phyloP scores from a whole-genome alignment of 768 basidiomycete genomes.

The Boletus rubescentipes region DNA sequence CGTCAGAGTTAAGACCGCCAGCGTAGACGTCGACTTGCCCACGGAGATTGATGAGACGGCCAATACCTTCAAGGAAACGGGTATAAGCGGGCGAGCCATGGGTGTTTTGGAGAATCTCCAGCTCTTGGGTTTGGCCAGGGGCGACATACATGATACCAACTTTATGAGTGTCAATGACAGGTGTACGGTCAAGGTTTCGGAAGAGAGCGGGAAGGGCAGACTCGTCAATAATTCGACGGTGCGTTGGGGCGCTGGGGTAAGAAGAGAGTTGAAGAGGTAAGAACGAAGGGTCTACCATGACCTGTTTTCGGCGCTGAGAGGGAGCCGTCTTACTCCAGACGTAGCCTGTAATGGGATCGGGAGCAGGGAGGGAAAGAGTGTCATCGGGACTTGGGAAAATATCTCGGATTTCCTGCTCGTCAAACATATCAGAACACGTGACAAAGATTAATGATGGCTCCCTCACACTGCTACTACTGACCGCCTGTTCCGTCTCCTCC shows the following conservation, averaged over 20 bases:
- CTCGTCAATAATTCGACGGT: slow-evolving; percentile 50
- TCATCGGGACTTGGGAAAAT: slow-evolving; percentile 6
- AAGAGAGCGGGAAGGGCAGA: slow-evolving; percentile 58
- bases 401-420: slow-evolving; percentile 24
- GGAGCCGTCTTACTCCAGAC: slow-evolving; percentile 88
- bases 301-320: slow-evolving; percentile 85
- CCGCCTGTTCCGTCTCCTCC: slow-evolving; percentile 15
- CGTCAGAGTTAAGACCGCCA: slow-evolving; percentile 86
- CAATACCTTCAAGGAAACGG: slow-evolving; percentile 88
- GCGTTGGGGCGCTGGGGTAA: slow-evolving; percentile 47
- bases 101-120: slow-evolving; percentile 83
- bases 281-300: slow-evolving; percentile 81
- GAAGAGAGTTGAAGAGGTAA: slow-evolving; percentile 85
- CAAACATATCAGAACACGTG: slow-evolving; percentile 5
- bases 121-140: slow-evolving; percentile 81
- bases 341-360: slow-evolving; percentile 79
- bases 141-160: slow-evolving; percentile 96
- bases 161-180: slow-evolving; percentile 97
- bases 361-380: slow-evolving; percentile 36
- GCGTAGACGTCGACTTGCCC: slow-evolving; percentile 92
- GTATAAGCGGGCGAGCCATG: slow-evolving; percentile 96
- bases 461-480: slow-evolving; percentile 10
- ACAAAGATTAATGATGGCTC: not conserved
- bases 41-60: slow-evolving; percentile 81
- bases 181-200: slow-evolving; percentile 73